These are phyloP conservation scores for Takashimella koratensis DNA, from an alignment of 1,284 basidiomycete species.

Conservation along the genomic window DNA sequence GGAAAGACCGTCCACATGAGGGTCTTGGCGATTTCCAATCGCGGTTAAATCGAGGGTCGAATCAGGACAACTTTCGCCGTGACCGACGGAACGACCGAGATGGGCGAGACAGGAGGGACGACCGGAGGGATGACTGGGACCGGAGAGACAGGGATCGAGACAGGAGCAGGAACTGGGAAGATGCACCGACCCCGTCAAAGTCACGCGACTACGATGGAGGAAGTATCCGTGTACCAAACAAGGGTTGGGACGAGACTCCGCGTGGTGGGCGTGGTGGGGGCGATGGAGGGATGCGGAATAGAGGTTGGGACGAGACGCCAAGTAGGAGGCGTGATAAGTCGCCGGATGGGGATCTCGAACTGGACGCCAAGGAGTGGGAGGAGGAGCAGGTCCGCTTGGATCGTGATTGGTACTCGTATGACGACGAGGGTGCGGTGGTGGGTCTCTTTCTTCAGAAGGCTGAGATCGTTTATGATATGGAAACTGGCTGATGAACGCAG, in stretches of 20 bases:
- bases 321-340: constrained; percentile 55
- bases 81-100: constrained; percentile 11
- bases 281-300: not conserved
- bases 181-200: constrained; percentile 56
- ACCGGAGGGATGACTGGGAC: constrained; percentile 9
- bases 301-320: constrained; percentile 81
- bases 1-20: constrained; percentile 19
- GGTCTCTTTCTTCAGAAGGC: constrained; percentile 13
- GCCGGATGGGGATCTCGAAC: constrained; percentile 41
- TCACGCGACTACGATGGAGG: constrained; percentile 44
- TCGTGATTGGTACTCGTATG: constrained; percentile 88
- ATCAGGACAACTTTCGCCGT: constrained; percentile 46
- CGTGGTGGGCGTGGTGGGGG: constrained; percentile 51
- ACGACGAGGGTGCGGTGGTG: constrained; percentile 77
- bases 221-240: constrained; percentile 80
- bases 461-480: no score
- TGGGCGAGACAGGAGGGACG: constrained; percentile 16
- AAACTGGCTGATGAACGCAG: no score
- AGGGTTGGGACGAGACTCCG: constrained; percentile 86
- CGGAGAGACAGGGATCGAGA: constrained; percentile 9
- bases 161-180: constrained; percentile 43
- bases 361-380: constrained; percentile 77
- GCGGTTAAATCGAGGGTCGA: constrained; percentile 50
- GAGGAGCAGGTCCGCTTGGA: constrained; percentile 86
- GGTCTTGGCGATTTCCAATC: constrained; percentile 49